Evolutionary conservation across 495 filamentous ascomycete species (phyloP).

Genomic region (Neurospora sp.): DNA sequence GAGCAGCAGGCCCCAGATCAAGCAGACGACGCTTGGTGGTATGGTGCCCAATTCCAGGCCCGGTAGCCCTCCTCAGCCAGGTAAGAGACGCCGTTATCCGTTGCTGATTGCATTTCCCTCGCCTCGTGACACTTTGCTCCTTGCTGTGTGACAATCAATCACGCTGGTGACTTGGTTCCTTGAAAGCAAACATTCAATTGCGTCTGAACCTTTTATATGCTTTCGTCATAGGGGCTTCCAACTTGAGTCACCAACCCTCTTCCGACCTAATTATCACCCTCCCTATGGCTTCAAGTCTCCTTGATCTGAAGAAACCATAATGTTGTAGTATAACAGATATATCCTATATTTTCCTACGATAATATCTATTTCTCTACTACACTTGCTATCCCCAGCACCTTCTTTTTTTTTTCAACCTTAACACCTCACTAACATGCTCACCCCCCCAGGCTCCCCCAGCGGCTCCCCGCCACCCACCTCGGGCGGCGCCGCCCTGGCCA

Average conservation of each 20-base stretch:
- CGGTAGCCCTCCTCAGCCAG: slow-evolving; percentile 35
- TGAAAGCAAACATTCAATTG: background rate
- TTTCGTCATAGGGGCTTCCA: background rate
- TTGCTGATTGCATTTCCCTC: background rate
- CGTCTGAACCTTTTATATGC: background rate
- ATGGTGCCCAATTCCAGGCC: slow-evolving; percentile 44
- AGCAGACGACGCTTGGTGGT: slow-evolving; percentile 32
- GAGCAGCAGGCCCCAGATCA: background rate
- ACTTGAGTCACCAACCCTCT: background rate
- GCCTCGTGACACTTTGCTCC: background rate
- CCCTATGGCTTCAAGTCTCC: background rate
- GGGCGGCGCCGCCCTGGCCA: background rate
- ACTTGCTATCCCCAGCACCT: background rate
- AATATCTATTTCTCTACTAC: background rate
- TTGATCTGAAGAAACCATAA: too few species aligned
- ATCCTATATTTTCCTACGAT: background rate
- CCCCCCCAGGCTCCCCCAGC: background rate
- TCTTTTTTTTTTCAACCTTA: background rate
- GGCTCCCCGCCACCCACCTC: background rate
- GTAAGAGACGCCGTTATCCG: slow-evolving; percentile 5
- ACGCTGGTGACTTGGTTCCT: background rate
- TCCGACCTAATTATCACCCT: background rate
- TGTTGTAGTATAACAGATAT: background rate
- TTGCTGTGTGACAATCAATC: background rate
- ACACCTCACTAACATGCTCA: background rate